phyloP scores from a whole-genome alignment of 768 basidiomycete species.

The Clavaria fumosa region DNA sequence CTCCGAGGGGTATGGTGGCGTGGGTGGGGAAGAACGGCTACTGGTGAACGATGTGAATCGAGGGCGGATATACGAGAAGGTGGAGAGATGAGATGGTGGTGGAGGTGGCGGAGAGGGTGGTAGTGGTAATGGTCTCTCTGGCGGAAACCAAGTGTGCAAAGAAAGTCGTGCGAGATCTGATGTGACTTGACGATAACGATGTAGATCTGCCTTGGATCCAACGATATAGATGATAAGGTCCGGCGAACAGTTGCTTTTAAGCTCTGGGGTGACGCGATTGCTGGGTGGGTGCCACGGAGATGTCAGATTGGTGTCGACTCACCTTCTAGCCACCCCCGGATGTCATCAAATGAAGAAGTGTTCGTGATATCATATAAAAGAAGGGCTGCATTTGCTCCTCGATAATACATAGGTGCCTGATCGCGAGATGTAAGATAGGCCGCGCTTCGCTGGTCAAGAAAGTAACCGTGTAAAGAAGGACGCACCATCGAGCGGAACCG shows the following conservation, averaged over 20 bases:
- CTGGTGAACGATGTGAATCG: conserved; percentile 61
- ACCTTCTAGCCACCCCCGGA: conserved; percentile 88
- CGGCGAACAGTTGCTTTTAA: conserved; percentile 78
- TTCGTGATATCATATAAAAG: conserved; percentile 94
- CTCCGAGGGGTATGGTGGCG: conserved; percentile 35
- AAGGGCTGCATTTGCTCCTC: conserved; percentile 85
- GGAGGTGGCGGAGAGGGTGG: conserved; percentile 46
- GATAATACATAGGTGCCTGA: conserved; percentile 93
- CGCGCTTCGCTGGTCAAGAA: conserved; percentile 1
- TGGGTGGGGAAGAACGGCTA: conserved; percentile 44
- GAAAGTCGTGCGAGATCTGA: conserved; percentile 72
- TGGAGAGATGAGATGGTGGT: too few relatives aligned
- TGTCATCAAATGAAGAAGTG: conserved; percentile 73
- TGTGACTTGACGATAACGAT: conserved; percentile 57
- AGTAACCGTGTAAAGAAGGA: conserved; percentile 8
- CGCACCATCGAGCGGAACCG: conserved; percentile 80
- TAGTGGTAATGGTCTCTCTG: conserved; percentile 52
- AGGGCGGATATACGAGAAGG: conserved; percentile 63
- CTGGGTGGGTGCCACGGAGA: conserved; percentile 9
- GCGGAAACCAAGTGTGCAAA: conserved; percentile 79
- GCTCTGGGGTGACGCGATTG: conserved; percentile 33
- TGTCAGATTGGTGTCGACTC: conserved; percentile 14
- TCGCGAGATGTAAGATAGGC: conserved; percentile 1
- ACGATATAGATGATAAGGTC: conserved; percentile 92
- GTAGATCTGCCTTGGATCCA: conserved; percentile 80